phyloP scores from a whole-genome alignment of 1,284 basidiomycete species.

The Leccinum fallax region DNA sequence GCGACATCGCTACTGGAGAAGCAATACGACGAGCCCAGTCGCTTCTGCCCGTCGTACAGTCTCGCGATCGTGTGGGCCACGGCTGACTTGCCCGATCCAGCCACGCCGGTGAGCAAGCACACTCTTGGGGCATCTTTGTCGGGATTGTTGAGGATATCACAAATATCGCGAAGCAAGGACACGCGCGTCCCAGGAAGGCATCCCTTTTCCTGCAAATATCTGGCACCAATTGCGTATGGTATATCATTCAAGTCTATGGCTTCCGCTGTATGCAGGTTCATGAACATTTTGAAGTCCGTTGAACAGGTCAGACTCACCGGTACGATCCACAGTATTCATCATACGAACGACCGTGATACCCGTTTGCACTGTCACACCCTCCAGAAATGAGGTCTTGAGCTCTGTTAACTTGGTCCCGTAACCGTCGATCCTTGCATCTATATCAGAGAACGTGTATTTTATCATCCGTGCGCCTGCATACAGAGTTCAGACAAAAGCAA shows the following conservation, averaged over 20 bases:
- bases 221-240: not conserved
- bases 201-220: not conserved
- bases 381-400: not conserved
- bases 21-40: not conserved
- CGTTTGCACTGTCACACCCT: not conserved
- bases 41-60: not conserved
- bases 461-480: not conserved
- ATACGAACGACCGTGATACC: not conserved
- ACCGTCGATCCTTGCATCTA: not conserved
- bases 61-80: not conserved
- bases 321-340: not conserved
- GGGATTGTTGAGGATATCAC: not conserved
- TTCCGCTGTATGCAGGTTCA: not conserved
- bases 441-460: not conserved
- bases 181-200: not conserved
- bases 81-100: not conserved
- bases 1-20: not conserved
- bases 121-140: not conserved
- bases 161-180: not conserved
- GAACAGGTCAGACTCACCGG: not conserved
- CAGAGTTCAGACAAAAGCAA: not conserved
- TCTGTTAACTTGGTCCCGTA: not conserved
- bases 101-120: not conserved
- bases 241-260: not conserved
- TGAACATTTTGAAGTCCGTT: not conserved